Evolutionary conservation across 129 eudicot species (phyloP), one percentile per base, ranked within the genome.

Genomic region (Chrysanthemum makinoi): DNA sequence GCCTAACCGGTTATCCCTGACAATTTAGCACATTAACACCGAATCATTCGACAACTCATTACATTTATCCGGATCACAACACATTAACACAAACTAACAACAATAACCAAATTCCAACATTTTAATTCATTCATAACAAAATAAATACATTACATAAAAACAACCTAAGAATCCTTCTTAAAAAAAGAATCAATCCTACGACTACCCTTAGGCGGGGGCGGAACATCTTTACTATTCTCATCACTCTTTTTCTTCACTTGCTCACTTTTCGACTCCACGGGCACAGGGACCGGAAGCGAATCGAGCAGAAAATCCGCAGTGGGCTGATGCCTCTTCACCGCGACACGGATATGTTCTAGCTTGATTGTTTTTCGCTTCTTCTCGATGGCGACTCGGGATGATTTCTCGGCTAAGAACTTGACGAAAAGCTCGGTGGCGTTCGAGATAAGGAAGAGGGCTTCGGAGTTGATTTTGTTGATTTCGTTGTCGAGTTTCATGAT

Each of bases 281-380:
- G 10, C 13, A 87, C 76, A 11, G 87, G 81, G 80, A 47, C 1
- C 2, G 94, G 97, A 26, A 90, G 89, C 0, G 91, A 87, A 60
- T 94, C 99, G 10, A 94, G 91, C 65, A 94, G 90, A 50, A 94
- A 94, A 77, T 90, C 97, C 44, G 78, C 73, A 3, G 87, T 89
- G 56, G 99, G 93, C 28, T 79, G 99, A 75, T 94, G 97, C 11
- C 96, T 76, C 52, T 90, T 90, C n/a, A 84, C 96, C 47, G 99
- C 97, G 51, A 86, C 28, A 19, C 86, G 73, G 44, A 94, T 10
- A 59, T 94, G 94, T 6, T 94, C 99, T 26, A 84, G 62, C 79
- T 79, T 87, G 15, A 94, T 74, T 14, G 86, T 78, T 82, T 75
- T 86, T 16, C 86, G 87, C 76, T 94, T 94, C 91, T 84, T 94